Evolutionary conservation across 768 basidiomycete genomes (phyloP).

Genomic region (Pleurotus platypus): DNA sequence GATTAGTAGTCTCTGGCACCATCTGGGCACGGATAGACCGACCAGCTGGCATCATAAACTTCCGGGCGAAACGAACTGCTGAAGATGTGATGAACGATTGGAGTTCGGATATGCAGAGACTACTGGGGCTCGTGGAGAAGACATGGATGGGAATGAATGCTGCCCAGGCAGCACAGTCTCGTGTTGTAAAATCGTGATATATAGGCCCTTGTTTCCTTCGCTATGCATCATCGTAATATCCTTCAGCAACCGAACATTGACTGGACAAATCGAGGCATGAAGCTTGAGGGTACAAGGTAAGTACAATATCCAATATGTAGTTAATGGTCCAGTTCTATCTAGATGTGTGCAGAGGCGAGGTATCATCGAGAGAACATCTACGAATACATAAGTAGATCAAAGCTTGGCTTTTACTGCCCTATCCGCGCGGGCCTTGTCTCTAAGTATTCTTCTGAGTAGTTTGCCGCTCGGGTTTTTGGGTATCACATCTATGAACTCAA

Average conservation of each 20-base stretch:
- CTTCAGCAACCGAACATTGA: too few relatives aligned
- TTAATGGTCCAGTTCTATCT: too few relatives aligned
- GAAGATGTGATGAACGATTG: constrained; percentile 98
- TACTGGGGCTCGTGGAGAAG: constrained; percentile 91
- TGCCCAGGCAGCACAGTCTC: constrained; percentile 79
- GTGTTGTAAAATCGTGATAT: constrained; percentile 35
- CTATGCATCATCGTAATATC: too few relatives aligned
- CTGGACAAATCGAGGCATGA: too few relatives aligned
- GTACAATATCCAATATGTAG: too few relatives aligned
- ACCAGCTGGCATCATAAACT: constrained; percentile 84
- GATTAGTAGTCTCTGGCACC: constrained; percentile 87
- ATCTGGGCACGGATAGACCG: constrained; percentile 95
- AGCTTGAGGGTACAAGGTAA: too few relatives aligned
- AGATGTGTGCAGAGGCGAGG: too few relatives aligned
- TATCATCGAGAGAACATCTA: too few relatives aligned
- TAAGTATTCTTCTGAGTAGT: constrained; percentile 2
- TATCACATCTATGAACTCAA: constrained; percentile 37
- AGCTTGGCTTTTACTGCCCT: not conserved
- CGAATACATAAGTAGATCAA: not conserved
- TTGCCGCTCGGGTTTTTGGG: constrained; percentile 36
- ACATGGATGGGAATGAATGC: constrained; percentile 98
- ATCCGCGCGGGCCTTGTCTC: constrained; percentile 5
- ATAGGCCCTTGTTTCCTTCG: not conserved
- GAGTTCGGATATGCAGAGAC: constrained; percentile 94
- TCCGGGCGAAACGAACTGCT: constrained; percentile 75